Evolutionary conservation across 306 rosid species (phyloP).

Genomic region (Fragaria vesca): DNA sequence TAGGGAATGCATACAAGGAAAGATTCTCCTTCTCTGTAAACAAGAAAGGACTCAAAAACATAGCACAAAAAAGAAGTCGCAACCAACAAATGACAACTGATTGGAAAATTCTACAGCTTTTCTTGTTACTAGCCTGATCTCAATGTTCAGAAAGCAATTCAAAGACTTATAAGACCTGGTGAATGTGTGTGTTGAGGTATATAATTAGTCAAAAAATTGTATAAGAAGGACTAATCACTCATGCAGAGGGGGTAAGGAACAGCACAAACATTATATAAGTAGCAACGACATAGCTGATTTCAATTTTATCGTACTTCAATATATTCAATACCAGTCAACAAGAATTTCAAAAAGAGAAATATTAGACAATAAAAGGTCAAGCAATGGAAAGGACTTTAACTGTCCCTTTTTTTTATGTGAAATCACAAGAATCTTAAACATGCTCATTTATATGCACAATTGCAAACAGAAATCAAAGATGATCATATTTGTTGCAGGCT

Average conservation of each 20-base stretch:
- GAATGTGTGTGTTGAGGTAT: neutral
- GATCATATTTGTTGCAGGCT: neutral
- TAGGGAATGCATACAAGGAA: conserved; percentile 80
- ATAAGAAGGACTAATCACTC: neutral
- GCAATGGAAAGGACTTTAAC: neutral
- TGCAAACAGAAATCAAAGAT: neutral
- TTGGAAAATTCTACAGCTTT: neutral
- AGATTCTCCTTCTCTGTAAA: conserved; percentile 90
- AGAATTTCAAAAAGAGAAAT: neutral
- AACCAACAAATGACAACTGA: conserved; percentile 5
- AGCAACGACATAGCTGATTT: neutral
- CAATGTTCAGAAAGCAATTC: neutral
- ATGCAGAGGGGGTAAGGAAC: neutral
- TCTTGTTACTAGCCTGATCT: neutral
- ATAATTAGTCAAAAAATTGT: neutral
- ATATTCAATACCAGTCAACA: neutral
- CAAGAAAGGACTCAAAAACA: conserved; percentile 23
- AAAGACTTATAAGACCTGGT: neutral
- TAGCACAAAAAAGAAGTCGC: conserved; percentile 8
- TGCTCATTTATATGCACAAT: neutral
- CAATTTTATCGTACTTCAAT: neutral
- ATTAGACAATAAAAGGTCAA: neutral
- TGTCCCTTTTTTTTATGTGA: neutral
- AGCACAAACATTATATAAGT: neutral
- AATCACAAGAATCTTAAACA: neutral